These are phyloP conservation scores for Komagataella ulmi DNA, from an alignment of 805 yeast genomes.

Conservation along the genomic window DNA sequence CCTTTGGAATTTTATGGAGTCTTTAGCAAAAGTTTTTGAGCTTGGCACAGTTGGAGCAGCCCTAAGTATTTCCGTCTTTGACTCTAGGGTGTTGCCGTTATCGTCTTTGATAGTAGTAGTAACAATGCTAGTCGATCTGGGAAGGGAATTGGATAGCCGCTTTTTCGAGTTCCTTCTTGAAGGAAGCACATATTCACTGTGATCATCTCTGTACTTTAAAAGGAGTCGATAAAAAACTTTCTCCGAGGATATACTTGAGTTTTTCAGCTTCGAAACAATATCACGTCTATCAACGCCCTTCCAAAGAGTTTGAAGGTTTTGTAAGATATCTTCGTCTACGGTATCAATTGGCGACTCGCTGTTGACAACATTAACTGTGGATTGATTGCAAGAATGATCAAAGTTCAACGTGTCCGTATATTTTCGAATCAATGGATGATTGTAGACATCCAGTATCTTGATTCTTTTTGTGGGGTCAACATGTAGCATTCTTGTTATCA, in stretches of 20 bases:
- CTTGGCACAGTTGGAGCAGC: conserved; percentile 4
- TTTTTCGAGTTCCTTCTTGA: not conserved
- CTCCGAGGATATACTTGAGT: conserved; percentile 15
- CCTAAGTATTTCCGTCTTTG: conserved; percentile 17
- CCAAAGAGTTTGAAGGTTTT: conserved; percentile 44
- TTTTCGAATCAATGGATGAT: conserved; percentile 71
- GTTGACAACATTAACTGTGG: conserved; percentile 10
- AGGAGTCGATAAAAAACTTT: conserved; percentile 22
- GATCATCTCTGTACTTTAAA: conserved; percentile 18
- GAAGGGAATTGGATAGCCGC: conserved; percentile 3
- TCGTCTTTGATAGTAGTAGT: conserved; percentile 20
- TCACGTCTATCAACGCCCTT: conserved; percentile 30
- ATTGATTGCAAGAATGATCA: conserved; percentile 22
- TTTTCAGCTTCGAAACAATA: conserved; percentile 14
- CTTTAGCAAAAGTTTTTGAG: not conserved
- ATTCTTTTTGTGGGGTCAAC: conserved; percentile 78
- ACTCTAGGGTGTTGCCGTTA: conserved; percentile 16
- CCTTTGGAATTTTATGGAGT: conserved; percentile 13
- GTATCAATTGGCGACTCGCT: conserved; percentile 6
- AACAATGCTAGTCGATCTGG: conserved; percentile 17
- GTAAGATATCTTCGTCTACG: conserved; percentile 36
- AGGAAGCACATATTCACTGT: conserved; percentile 5
- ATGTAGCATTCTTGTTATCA: conserved; percentile 66
- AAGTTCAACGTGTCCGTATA: conserved; percentile 41
- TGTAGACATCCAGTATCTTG: conserved; percentile 58